Percentiles rank a stretch among this genome's conserved stretches.
Evolutionary conservation across 768 basidiomycete species (phyloP).

Genomic region (Hebeloma cylindrosporum): DNA sequence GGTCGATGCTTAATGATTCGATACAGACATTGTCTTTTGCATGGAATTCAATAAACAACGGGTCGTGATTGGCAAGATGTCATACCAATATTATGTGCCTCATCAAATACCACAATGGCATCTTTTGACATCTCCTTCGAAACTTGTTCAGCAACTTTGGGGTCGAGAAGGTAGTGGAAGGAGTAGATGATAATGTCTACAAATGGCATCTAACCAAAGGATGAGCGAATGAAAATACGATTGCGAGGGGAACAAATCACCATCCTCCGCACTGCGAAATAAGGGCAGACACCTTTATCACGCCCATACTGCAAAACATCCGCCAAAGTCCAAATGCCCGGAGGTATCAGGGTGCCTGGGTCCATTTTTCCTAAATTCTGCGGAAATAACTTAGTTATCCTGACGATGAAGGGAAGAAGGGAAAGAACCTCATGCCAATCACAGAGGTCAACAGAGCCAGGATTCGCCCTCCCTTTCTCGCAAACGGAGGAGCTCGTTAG

Average conservation of each 20-base stretch:
- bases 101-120: conserved; percentile 98
- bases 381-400: conserved; percentile 8
- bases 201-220: conserved; percentile 78
- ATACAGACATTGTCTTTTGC: conserved; percentile 99
- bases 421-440: conserved; percentile 88
- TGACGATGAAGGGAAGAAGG: not conserved
- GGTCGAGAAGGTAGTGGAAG: conserved; percentile 97
- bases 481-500: conserved; percentile 83
- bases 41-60: too few relatives aligned
- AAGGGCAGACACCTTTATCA: conserved; percentile 86
- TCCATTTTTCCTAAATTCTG: conserved; percentile 85
- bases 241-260: conserved; percentile 37
- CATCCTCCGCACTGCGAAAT: conserved; percentile 96
- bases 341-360: conserved; percentile 75
- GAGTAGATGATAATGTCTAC: conserved; percentile 98
- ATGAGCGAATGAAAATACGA: conserved; percentile 10
- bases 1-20: conserved; percentile 95
- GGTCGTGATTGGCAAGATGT: too few relatives aligned
- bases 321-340: conserved; percentile 92
- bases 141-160: conserved; percentile 98
- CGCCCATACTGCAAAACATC: conserved; percentile 89
- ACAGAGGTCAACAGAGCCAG: conserved; percentile 89
- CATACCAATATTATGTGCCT: conserved; percentile 97
- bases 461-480: conserved; percentile 81
- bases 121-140: conserved; percentile 98